A percentile compares a stretch with the other conserved stretches of the same genome.
phyloP scores from a whole-genome alignment of 2,329 filamentous ascomycete species.

The Sporothrix curviconia region DNA sequence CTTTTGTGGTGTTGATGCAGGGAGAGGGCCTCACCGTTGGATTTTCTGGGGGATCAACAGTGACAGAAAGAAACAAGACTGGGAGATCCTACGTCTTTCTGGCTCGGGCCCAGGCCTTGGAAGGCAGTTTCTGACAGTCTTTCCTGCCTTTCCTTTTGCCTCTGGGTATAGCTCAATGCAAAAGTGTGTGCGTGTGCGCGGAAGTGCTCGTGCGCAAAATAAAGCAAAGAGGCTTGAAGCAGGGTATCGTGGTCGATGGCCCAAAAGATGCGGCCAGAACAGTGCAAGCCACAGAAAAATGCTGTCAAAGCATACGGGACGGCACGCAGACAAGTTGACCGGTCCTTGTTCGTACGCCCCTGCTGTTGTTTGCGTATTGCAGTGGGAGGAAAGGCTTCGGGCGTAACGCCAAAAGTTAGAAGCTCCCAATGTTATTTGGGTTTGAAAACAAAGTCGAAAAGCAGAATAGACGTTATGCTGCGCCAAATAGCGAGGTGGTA shows the following conservation, averaged over 20 bases:
- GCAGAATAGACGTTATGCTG: too few species aligned
- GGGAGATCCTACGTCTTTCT: neutral
- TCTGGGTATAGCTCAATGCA: neutral
- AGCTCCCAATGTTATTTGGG: neutral
- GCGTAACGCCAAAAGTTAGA: too few species aligned
- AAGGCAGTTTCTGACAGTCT: neutral
- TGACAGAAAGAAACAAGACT: slow-evolving; percentile 1
- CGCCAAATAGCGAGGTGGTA: too few species aligned
- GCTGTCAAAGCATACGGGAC: neutral
- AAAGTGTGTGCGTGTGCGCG: slow-evolving; percentile 10
- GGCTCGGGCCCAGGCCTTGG: neutral
- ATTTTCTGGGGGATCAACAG: slow-evolving; percentile 15
- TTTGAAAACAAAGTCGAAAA: neutral
- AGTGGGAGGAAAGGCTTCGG: neutral
- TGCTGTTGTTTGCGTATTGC: neutral
- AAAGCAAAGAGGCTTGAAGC: neutral
- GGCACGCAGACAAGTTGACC: neutral
- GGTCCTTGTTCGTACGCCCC: neutral
- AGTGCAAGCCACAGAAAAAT: neutral
- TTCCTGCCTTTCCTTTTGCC: neutral
- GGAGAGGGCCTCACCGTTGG: slow-evolving; percentile 6
- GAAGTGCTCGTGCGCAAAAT: slow-evolving; percentile 4
- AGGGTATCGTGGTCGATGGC: neutral
- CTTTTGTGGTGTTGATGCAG: slow-evolving; percentile 7
- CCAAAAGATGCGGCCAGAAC: neutral